Conservation (phyloP, 208 protist genomes). For the Zelonia costaricensis region DNA sequence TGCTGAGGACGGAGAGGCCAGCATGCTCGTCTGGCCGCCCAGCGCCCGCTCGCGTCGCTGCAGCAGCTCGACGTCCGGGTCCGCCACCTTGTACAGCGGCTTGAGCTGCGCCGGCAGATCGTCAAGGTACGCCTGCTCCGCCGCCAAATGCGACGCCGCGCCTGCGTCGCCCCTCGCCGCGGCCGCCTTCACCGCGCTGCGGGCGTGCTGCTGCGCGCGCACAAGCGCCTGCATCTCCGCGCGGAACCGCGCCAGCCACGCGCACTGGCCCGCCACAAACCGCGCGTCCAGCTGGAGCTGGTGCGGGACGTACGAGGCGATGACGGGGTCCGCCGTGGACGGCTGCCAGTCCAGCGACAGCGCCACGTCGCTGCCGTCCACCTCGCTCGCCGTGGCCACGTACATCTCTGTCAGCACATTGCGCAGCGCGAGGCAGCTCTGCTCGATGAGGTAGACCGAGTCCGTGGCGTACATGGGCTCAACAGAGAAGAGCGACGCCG, state of each 20-base stretch:
- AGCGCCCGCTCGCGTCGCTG: constrained; percentile 11
- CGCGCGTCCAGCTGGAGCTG: constrained; percentile 38
- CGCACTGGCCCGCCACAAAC: constrained; percentile 50
- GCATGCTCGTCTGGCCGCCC: too few relatives aligned
- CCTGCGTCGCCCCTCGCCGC: constrained; percentile 21
- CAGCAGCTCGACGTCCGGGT: constrained; percentile 29
- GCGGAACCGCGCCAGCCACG: constrained; percentile 46
- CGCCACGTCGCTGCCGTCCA: constrained; percentile 35
- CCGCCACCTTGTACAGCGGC: constrained; percentile 20
- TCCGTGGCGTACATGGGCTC: constrained; percentile 64
- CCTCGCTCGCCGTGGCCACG: constrained; percentile 38
- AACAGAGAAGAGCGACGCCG: constrained; percentile 59
- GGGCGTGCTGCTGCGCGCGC: constrained; percentile 16
- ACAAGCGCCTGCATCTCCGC: constrained; percentile 61
- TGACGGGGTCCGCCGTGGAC: constrained; percentile 49
- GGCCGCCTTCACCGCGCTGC: constrained; percentile 5
- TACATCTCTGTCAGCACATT: constrained; percentile 75
- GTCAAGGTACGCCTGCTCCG: constrained; percentile 11
- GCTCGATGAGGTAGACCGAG: constrained; percentile 58
- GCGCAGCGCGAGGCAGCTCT: constrained; percentile 61
- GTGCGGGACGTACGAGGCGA: constrained; percentile 24
- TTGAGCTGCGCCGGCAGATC: constrained; percentile 7
- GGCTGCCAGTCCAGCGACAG: constrained; percentile 63
- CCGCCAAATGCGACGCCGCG: constrained; percentile 13
- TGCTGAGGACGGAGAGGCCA: too few relatives aligned